Evolutionary conservation across 441 rosid genomes (phyloP).

Genomic region (Euphorbia celastroides): DNA sequence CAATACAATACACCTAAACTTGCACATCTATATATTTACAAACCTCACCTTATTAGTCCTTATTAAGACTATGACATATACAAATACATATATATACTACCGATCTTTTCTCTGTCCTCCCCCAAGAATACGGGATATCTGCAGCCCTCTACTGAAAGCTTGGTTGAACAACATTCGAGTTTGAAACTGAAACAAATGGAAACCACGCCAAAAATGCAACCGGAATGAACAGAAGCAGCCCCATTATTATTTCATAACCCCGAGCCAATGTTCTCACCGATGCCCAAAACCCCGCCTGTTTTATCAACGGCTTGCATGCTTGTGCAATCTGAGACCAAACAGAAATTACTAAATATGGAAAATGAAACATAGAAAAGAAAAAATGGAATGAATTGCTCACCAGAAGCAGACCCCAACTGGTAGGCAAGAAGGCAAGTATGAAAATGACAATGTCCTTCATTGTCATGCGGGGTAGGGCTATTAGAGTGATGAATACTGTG

Average conservation of each 20-base stretch:
- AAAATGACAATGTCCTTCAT: conserved; percentile 72
- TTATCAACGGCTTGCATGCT: conserved; percentile 65
- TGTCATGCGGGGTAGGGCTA: conserved; percentile 84
- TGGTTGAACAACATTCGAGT: conserved; percentile 94
- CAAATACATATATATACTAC: background rate
- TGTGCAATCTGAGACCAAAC: conserved; percentile 53
- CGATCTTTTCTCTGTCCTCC: conserved; percentile 65
- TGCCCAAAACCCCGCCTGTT: conserved; percentile 58
- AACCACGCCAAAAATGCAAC: conserved; percentile 92
- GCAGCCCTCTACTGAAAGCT: conserved; percentile 93
- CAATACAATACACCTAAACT: background rate
- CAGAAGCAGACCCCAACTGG: conserved; percentile 99
- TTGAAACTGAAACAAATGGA: conserved; percentile 89
- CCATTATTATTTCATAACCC: conserved; percentile 72
- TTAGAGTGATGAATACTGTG: conserved; percentile 63
- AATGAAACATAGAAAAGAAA: background rate
- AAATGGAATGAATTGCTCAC: conserved; percentile 39
- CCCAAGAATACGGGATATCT: conserved; percentile 83
- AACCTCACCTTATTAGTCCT: background rate
- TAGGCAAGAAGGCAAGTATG: conserved; percentile 97
- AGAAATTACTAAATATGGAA: background rate
- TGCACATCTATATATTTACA: background rate
- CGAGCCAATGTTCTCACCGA: conserved; percentile 71
- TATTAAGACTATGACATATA: background rate
- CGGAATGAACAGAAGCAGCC: conserved; percentile 74